Base-by-base conservation (phyloP, 2,329 filamentous ascomycete species). In the Xylaria arbuscula region DNA sequence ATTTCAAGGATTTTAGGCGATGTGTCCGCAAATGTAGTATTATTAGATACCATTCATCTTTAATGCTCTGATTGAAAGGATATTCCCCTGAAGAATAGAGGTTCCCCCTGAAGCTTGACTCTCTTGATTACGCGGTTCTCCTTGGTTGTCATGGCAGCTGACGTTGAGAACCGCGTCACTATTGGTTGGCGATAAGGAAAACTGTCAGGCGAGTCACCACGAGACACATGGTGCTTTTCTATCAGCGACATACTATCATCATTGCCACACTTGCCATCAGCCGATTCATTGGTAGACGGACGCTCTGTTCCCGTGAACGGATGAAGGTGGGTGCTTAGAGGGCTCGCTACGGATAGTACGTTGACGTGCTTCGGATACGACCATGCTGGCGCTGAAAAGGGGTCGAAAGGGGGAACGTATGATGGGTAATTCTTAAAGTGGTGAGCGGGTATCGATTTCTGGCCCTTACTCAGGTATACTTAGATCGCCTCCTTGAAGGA, bases 141-240 rank as follows among this genome's bases (percentile, higher is more conserved):
- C 28, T 42, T 42, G 13, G 3, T 47, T 19, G n/a, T 47, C 45
- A 19, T 22, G n/a, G 45, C 53, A 63, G 53, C 34, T 67, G 58
- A 67, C 51, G 45, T 53, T 51, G 45, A 47, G 42, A 15, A 17
- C 28, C 22, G 45, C n/a, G 28, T 58, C 53, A 28, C 48, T 5
- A 62, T 67, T 67, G 64, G 58, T 28, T 53, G 53, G 53, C 22
- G 64, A 66, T 62, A 66, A 66, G 53, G 28, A 50, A 53, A 15
- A 17, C 6, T 32, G 64, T 57, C 58, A 62, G 58, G 64, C 42
- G 58, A 57, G 36, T 22, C 34, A 32, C 22, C 38, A 22, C 9
- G 17, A 40, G 47, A 53, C 59, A 22, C 34, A 34, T 10, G 48
- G 15, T 45, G 53, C 45, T 24, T 48, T 19, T 54, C 47, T 53